Base-by-base conservation (phyloP, 441 rosid species). In the Brassica balearica region DNA sequence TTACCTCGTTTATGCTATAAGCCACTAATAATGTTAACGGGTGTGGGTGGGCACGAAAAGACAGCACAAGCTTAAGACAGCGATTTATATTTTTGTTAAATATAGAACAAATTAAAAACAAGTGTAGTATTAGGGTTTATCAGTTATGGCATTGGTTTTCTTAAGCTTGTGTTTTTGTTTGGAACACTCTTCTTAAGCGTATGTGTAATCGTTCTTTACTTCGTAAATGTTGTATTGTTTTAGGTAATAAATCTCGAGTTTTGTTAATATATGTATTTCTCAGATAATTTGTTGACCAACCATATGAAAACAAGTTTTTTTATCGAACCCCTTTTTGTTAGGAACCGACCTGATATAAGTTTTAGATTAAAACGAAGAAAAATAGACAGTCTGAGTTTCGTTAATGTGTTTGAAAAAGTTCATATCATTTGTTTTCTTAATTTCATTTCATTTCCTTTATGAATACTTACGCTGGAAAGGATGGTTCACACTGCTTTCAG, bases 31-130 rank as follows among this genome's bases (percentile, higher is more conserved):
- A 29, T 69, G 72, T 10, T 14, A 36, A 38, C 34, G 60, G 64
- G 6, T 22, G 67, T 71, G 14, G 25, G 29, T 76, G 55, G 74
- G 56, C 74, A 69, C 74, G 74, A 62, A 15, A 48, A 48, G 64
- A 61, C 19, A 32, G 29, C 69, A 61, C 43, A 59, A 76, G 65
- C 65, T 41, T 41, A 65, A 34, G n/a, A 65, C 53, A 36, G 23
- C 53, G 53, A 36, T 38, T 12, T 10, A 4, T 36, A 8, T 6
- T 27, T 8, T 23, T 38, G 56, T 55, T 41, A 19, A 56, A 56
- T 36, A 55, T 74, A 59, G 58, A 41, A 56, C 59, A 74, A 75
- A 46, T 41, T 15, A 19, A 56, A 56, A 56, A 7, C 60, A 17
- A 19, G n/a, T 56, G 62, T 56, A 19, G 6, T 8, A 56, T 56